These are phyloP conservation scores for Starmerella gropengiesseri DNA, from an alignment of 805 yeast species.

Conservation along the genomic window DNA sequence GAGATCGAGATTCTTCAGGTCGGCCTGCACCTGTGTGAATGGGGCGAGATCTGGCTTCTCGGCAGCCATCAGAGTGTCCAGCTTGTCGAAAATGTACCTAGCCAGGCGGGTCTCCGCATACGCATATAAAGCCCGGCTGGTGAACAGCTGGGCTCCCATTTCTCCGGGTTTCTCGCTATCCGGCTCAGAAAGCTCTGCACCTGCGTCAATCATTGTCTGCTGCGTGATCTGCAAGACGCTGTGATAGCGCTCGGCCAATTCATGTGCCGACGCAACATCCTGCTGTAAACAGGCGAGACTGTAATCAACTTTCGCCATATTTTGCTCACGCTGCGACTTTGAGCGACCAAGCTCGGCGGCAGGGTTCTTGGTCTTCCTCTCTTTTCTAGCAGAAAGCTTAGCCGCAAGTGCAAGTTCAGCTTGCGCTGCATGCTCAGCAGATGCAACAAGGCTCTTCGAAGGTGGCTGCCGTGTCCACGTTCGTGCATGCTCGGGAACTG, in stretches of 20 bases:
- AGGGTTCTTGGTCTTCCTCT: slow-evolving; percentile 7
- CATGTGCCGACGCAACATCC: slow-evolving; percentile 11
- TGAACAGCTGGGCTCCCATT: not conserved
- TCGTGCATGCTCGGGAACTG: no score
- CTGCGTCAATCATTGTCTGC: slow-evolving; percentile 6
- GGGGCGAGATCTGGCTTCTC: slow-evolving; percentile 7
- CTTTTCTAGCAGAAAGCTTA: no score
- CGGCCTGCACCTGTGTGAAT: slow-evolving; percentile 21
- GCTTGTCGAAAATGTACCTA: slow-evolving; percentile 51
- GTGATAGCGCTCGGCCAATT: slow-evolving; percentile 19
- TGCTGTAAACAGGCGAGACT: slow-evolving; percentile 17
- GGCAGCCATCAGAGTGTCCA: slow-evolving; percentile 27
- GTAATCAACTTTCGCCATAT: slow-evolving; percentile 18
- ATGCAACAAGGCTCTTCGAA: no score
- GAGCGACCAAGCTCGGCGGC: slow-evolving; percentile 8
- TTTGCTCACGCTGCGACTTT: slow-evolving; percentile 8
- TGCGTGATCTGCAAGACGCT: slow-evolving; percentile 6
- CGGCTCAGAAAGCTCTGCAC: slow-evolving; percentile 9
- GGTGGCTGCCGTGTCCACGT: not conserved
- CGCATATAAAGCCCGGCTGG: slow-evolving; percentile 36
- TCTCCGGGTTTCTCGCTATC: not conserved
- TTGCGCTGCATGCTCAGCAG: no score
- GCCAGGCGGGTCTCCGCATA: slow-evolving; percentile 63
- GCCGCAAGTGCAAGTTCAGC: no score
- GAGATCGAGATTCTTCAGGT: slow-evolving; percentile 30